Evolutionary conservation across 371 early-diverging fungal genomes (phyloP).

Genomic region (Amoeboaphelidium protococcarum): DNA sequence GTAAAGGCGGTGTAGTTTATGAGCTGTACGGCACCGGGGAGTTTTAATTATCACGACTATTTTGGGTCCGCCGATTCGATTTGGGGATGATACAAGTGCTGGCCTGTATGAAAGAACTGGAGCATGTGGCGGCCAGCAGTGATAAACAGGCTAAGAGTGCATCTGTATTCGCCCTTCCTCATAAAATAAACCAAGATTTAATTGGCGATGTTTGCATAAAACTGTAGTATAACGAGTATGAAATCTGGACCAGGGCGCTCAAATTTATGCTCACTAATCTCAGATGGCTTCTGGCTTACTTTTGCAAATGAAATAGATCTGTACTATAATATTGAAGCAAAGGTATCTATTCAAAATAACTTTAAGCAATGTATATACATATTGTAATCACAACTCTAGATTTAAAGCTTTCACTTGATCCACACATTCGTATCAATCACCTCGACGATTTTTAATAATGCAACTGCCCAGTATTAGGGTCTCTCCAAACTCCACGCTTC

Average conservation of each 20-base stretch:
- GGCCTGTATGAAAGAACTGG: conserved; percentile 60
- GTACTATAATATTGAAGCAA: no score
- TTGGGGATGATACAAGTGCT: conserved; percentile 64
- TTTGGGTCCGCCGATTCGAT: conserved; percentile 63
- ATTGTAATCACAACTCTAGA: no score
- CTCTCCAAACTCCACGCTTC: no score
- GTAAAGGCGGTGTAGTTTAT: no score
- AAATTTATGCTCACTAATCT: conserved; percentile 61
- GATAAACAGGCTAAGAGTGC: conserved; percentile 11
- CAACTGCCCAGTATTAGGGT: no score
- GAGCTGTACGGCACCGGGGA: conserved; percentile 74
- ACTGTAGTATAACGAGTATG: conserved; percentile 62
- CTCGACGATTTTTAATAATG: no score
- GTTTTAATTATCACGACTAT: conserved; percentile 46
- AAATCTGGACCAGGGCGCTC: conserved; percentile 69
- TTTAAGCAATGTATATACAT: no score
- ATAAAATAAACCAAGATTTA: conserved; percentile 53
- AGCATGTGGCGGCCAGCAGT: conserved; percentile 39
- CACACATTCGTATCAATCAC: no score
- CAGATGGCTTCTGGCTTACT: conserved; percentile 56
- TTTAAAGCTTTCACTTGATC: no score
- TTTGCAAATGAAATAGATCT: no score
- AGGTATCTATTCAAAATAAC: no score
- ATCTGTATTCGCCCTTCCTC: background rate
- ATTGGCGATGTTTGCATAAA: conserved; percentile 60